Conservation (phyloP, 768 basidiomycete species). For the Exidia glandulosa region DNA sequence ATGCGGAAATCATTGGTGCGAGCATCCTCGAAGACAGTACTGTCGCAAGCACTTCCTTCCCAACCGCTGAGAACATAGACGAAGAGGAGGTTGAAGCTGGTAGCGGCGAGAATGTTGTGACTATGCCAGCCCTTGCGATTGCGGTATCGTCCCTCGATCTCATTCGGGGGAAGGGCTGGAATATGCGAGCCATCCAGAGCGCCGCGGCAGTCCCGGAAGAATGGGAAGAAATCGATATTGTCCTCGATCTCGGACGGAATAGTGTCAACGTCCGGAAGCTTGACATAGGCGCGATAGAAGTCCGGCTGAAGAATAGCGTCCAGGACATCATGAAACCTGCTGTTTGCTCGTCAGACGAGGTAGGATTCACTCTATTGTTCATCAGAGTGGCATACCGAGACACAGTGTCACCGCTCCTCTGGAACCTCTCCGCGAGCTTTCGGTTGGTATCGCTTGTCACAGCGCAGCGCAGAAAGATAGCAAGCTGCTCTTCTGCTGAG, state of each 20-base stretch:
- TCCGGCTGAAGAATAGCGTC: constrained; percentile 14
- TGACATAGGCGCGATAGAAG: constrained; percentile 15
- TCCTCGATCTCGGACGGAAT: constrained; percentile 12
- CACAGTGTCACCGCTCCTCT: constrained; percentile 27
- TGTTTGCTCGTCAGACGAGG: no score
- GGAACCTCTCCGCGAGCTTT: constrained; percentile 26
- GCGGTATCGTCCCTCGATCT: constrained; percentile 9
- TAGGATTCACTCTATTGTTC: no score
- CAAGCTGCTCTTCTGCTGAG: constrained; percentile 24
- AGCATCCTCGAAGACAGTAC: constrained; percentile 15
- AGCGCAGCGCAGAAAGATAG: constrained; percentile 24
- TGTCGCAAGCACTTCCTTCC: constrained; percentile 20
- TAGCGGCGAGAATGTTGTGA: constrained; percentile 21
- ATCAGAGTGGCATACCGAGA: no score
- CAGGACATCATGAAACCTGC: constrained; percentile 16
- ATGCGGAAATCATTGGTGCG: constrained; percentile 12
- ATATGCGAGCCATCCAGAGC: constrained; percentile 17
- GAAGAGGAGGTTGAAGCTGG: constrained; percentile 15
- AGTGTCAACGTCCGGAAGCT: constrained; percentile 8
- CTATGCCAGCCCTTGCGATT: constrained; percentile 15
- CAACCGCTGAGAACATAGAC: constrained; percentile 18
- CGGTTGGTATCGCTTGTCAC: constrained; percentile 17
- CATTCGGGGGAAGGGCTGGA: constrained; percentile 12
- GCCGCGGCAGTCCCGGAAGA: constrained; percentile 13
- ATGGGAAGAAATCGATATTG: constrained; percentile 18